Evolutionary conservation across 352 stramenopile species (phyloP).

Genomic region (Phytophthora lateralis): DNA sequence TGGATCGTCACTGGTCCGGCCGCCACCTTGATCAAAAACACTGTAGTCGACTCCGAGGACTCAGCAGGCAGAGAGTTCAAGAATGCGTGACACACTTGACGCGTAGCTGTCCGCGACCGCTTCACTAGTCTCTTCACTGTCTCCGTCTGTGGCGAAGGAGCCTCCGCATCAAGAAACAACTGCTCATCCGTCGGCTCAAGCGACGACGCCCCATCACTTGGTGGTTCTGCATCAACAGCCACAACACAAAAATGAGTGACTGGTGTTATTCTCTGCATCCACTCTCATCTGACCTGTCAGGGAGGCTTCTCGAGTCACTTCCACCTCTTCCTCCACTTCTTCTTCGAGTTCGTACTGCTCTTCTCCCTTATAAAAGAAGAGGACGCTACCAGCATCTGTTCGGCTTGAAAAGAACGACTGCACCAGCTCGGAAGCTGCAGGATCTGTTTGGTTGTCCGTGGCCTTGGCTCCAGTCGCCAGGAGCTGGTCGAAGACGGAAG

Average conservation of each 20-base stretch:
- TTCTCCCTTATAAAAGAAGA: slow-evolving; percentile 80
- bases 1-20: slow-evolving; percentile 55
- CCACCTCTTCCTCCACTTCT: slow-evolving; percentile 83
- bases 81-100: slow-evolving; percentile 64
- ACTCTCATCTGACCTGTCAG: slow-evolving; percentile 15
- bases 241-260: slow-evolving; percentile 1
- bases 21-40: slow-evolving; percentile 84
- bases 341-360: slow-evolving; percentile 79
- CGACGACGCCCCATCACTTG: slow-evolving; percentile 13
- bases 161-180: slow-evolving; percentile 64
- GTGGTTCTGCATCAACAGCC: slow-evolving; percentile 4
- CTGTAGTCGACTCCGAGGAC: slow-evolving; percentile 60
- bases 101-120: slow-evolving; percentile 54
- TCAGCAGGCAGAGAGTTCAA: slow-evolving; percentile 71
- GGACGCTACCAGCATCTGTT: slow-evolving; percentile 61
- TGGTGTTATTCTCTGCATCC: background rate
- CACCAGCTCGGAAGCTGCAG: slow-evolving; percentile 41
- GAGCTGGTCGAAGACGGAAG: slow-evolving; percentile 59
- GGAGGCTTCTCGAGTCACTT: slow-evolving; percentile 49
- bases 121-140: slow-evolving; percentile 57
- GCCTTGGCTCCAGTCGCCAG: slow-evolving; percentile 42
- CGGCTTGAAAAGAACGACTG: slow-evolving; percentile 65
- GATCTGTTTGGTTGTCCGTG: slow-evolving; percentile 42
- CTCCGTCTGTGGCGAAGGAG: slow-evolving; percentile 29
- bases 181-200: slow-evolving; percentile 69